Evolutionary conservation across 2,329 filamentous ascomycete species (phyloP), one percentile per base, ranked within the genome.

Genomic region (Penicillium sp.): DNA sequence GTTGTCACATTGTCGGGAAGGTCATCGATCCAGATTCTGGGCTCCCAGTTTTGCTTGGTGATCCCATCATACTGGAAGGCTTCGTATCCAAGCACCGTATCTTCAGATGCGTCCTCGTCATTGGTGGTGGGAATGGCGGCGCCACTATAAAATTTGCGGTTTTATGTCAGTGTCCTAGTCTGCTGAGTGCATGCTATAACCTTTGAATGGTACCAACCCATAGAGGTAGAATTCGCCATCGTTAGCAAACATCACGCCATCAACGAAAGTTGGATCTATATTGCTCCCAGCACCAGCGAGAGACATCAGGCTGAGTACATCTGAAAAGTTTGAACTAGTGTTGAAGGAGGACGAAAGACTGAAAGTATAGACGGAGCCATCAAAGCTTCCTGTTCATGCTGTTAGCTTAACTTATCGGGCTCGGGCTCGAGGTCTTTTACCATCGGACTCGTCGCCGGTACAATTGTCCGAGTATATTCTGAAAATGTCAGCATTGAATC

Each of bases 161-260:
- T 14, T 14, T 13, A 26, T 10, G 52, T 37, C 26, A 26, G 26
- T 5, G 21, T 16, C 14, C 7, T 33, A 47, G 9, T 13, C 1
- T 44, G 45, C 2, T 19, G 11, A 10, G 31, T 22, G 11, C 1
- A 27, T 21, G 3, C 19, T n/a, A 35, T 9, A 21, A 26, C 26
- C 7, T 8, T 26, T 26, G 26, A 26, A 27, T n/a, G 44, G 26
- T 22, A 55, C 63, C n/a, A 52, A 75, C 74, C 88, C 88, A 53
- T 87, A 90, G 2, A 87, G 76, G 63, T 81, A 86, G 65, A 86
- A 86, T 58, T 88, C 81, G 49, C 81, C 74, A 56, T 90, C 76
- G 63, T 90, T 90, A 48, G 80, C 81, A 31, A 91, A 81, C 75
- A 90, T 82, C 8, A 78, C 83, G 2, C 88, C 88, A 58, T 89